Base-by-base conservation (phyloP, 345 rosid genomes). In the Hevea brasiliensis region DNA sequence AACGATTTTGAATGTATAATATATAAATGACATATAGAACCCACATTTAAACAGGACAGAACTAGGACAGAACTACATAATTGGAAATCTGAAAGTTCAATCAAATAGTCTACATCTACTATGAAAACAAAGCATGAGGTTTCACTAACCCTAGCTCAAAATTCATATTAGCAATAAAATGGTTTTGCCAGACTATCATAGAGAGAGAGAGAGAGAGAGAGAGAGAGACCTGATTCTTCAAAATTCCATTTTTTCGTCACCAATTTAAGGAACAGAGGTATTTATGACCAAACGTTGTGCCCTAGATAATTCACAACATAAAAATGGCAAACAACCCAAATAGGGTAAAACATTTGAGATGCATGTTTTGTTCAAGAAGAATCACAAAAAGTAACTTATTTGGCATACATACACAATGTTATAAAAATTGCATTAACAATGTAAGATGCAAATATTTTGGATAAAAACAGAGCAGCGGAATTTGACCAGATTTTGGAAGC, bases 401-500 rank as follows among this genome's bases (percentile, higher is more conserved):
- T 32, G 3, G 26, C 8, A 23, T 61, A 50, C 26, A 18, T 29
- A 42, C 71, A 29, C 47, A 65, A n/a, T n/a, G n/a, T n/a, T 32
- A 27, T n/a, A 44, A 6, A 27, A 37, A 29, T 21, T 23, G 5
- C 24, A 68, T 48, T 18, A 29, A 35, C 21, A 47, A 56, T 13
- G 44, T 51, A 17, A 41, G 53, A 29, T 37, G 14, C 29, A 8
- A 42, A n/a, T n/a, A n/a, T 41, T 65, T 65, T 23, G 41, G 15
- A 45, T 27, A 47, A 8, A 2, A 61, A 6, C 8, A 70, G 8
- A 65, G 18, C 3, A 24, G 20, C 10, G 0, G 47, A 65, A 62
- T 47, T 26, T 51, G 61, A 74, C 18, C 78, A 82, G 47, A 44
- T 64, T 35, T 55, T 70, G 67, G 61, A 58, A 62, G n/a, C 44